Percentiles rank a stretch among this genome's conserved stretches.
phyloP scores from a whole-genome alignment of 371 early-diverging fungal species.

The Batkoa obscura region DNA sequence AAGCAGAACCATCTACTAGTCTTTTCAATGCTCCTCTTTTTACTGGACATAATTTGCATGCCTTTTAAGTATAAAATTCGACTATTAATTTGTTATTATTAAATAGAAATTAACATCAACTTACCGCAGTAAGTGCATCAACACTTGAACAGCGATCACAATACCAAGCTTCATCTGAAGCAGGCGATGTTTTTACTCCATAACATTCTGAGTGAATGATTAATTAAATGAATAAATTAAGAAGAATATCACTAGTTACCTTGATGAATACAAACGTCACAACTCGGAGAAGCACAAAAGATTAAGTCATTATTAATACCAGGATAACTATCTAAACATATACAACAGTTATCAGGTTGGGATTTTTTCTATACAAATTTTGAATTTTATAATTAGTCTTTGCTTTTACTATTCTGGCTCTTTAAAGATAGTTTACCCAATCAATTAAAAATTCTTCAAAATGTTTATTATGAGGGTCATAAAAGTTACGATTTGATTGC shows the following conservation, averaged over 20 bases:
- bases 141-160: slow-evolving; percentile 4
- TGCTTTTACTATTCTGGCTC: not conserved
- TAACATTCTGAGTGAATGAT: slow-evolving; percentile 4
- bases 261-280: slow-evolving; percentile 9
- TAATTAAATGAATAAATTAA: not conserved
- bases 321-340: slow-evolving; percentile 6
- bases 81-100: not conserved
- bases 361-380: not conserved
- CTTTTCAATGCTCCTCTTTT: slow-evolving; percentile 6
- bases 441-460: slow-evolving; percentile 6
- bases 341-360: slow-evolving; percentile 8
- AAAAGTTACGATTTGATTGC: not conserved
- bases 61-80: not conserved
- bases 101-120: not conserved
- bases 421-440: not conserved
- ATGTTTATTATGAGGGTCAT: not conserved
- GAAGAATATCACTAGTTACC: not conserved
- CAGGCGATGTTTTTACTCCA: not conserved
- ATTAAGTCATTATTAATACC: slow-evolving; percentile 6
- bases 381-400: not conserved
- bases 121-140: not conserved
- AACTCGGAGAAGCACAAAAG: slow-evolving; percentile 6
- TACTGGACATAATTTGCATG: slow-evolving; percentile 5
- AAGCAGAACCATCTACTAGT: not conserved
- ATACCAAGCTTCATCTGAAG: slow-evolving; percentile 2